Base-by-base conservation (phyloP, 2,329 filamentous ascomycete species). In the Tolypocladium nubicola region DNA sequence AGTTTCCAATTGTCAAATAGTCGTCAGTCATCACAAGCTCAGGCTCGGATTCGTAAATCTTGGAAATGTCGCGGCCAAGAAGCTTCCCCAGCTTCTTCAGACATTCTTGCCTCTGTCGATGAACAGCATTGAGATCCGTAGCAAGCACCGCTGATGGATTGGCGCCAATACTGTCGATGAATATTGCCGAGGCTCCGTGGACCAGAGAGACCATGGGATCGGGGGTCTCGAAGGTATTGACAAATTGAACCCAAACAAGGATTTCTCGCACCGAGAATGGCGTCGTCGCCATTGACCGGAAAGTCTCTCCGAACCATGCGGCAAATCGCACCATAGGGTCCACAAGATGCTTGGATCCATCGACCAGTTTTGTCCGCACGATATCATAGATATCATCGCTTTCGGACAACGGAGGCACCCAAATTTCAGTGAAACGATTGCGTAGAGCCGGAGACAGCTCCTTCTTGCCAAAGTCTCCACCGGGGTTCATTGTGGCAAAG, bases 361-460 rank as follows among this genome's bases (percentile, higher is more conserved):
- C 69, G 4, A 73, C 72, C 21, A 99, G 77, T 69, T 96, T 97
- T 14, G 86, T 84, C 55, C 80, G 76, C 19, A 97, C 84, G 62
- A 99, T 99, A 49, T 95, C 88, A 23, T 91, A 74, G 39, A 97
- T 86, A 68, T 99, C 95, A 37, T 91, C 86, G 55, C 84, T 82
- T 59, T 93, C 89, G 1, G 90, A 91, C 58, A 97, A 76, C 1
- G 92, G 83, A 1, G 94, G 91, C 0, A 97, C 94, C 94, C 94
- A 99, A 10, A 99, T 97, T 72, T 99, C 94, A 0, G 94, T 99
- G 70, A 99, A 96, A 59, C 94, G 89, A 69, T 99, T 99, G 52
- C 94, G 83, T 59, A 99, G 76, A 16, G 94, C 95, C 3, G 94
- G 94, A 1, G 94, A 99, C 14, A 99, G 80, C 70, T 99, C 94